Conservation (phyloP, 208 protist genomes). For the Acanthamoeba lenticulata region DNA sequence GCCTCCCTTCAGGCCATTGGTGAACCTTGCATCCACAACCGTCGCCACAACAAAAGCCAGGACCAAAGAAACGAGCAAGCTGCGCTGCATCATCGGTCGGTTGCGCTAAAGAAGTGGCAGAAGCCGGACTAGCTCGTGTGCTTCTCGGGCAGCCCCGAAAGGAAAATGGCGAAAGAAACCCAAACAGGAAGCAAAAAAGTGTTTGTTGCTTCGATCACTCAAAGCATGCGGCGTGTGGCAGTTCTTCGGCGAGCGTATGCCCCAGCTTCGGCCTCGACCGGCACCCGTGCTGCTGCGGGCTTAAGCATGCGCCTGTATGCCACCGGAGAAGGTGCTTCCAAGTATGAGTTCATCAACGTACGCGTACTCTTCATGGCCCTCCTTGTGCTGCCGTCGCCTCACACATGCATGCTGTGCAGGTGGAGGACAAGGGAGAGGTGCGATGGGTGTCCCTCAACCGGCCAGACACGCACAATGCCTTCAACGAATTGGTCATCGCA, state of each 20-base stretch:
- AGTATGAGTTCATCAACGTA: conserved; percentile 19
- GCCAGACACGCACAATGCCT: conserved; percentile 71
- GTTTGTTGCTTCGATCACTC: no score
- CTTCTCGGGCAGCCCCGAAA: no score
- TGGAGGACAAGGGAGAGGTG: conserved; percentile 50
- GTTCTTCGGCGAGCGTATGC: no score
- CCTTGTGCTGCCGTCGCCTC: not conserved
- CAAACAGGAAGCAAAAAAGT: no score
- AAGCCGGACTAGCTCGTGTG: not conserved
- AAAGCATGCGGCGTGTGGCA: no score
- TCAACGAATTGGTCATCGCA: conserved; percentile 68
- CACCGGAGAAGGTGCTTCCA: no score
- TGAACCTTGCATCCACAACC: not conserved
- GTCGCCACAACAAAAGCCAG: not conserved
- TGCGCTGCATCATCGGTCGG: not conserved
- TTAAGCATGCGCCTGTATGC: no score
- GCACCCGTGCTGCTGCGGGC: no score
- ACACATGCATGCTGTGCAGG: not conserved
- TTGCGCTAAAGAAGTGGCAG: not conserved
- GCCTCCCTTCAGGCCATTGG: not conserved
- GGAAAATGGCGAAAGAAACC: no score
- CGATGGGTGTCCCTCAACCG: conserved; percentile 52
- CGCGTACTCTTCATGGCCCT: not conserved
- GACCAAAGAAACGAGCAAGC: not conserved
- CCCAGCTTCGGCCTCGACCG: no score